Conservation (phyloP, 306 rosid genomes). For the Lagenaria siceraria region DNA sequence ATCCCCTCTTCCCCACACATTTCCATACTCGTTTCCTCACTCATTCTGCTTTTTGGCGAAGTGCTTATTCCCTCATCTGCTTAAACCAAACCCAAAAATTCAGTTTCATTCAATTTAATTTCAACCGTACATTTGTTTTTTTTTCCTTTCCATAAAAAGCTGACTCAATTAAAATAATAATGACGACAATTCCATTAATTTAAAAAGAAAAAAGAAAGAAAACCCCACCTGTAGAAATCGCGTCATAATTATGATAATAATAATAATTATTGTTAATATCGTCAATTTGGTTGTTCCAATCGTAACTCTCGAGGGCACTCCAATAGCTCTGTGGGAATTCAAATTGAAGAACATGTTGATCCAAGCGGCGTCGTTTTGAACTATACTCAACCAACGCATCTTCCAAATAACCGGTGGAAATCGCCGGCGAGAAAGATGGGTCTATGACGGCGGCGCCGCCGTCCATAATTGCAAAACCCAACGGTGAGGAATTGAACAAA, state of each 20-base stretch:
- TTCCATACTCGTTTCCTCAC: conserved; percentile 26
- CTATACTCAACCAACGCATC: conserved; percentile 72
- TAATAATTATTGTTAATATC: conserved; percentile 9
- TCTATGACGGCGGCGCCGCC: background rate
- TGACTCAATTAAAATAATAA: background rate
- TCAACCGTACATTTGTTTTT: background rate
- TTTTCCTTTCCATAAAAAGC: background rate
- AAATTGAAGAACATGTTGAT: background rate
- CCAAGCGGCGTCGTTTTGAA: conserved; percentile 65
- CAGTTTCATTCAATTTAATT: background rate
- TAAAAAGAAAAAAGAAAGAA: background rate
- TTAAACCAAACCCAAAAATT: background rate
- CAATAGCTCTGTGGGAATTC: conserved; percentile 25
- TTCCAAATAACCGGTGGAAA: conserved; percentile 78
- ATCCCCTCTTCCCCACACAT: background rate
- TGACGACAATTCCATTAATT: background rate
- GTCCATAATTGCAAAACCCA: conserved; percentile 35
- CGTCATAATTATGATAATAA: background rate
- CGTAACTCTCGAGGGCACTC: conserved; percentile 40
- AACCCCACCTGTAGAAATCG: conserved; percentile 22
- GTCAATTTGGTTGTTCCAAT: conserved; percentile 41
- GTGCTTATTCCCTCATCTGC: conserved; percentile 35
- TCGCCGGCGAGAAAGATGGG: conserved; percentile 35
- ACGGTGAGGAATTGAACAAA: background rate
- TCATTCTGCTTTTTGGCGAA: conserved; percentile 19